phyloP scores from a whole-genome alignment of 345 rosid species.

The Heritiera fomes region DNA sequence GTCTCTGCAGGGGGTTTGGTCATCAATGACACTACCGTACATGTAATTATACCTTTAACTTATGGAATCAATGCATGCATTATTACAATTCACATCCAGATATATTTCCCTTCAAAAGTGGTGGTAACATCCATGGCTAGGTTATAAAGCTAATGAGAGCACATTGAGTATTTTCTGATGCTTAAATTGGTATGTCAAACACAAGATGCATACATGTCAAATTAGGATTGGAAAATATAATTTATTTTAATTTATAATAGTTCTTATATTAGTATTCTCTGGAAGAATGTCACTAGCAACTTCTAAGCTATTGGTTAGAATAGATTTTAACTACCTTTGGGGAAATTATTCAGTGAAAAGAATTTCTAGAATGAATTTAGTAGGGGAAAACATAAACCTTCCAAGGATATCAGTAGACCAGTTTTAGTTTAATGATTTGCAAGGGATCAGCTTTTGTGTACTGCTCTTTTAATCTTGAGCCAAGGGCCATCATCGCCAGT shows the following conservation, averaged over 20 bases:
- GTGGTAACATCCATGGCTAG: slow-evolving; percentile 13
- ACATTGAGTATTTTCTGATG: neutral
- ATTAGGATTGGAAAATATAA: neutral
- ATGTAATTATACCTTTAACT: slow-evolving; percentile 49
- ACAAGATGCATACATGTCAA: neutral
- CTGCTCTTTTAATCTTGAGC: neutral
- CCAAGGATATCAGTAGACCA: neutral
- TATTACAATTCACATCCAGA: neutral
- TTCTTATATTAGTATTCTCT: neutral
- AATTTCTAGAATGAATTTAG: neutral
- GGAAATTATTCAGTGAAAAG: neutral
- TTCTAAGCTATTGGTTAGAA: slow-evolving; percentile 1
- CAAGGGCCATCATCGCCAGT: neutral
- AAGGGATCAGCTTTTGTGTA: neutral
- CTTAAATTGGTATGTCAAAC: neutral
- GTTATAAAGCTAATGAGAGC: neutral
- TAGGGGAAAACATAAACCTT: neutral
- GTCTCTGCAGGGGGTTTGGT: slow-evolving; percentile 90
- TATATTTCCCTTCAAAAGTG: neutral
- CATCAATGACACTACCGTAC: slow-evolving; percentile 81
- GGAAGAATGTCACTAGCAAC: neutral
- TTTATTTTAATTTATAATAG: neutral
- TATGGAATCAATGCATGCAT: slow-evolving; percentile 12
- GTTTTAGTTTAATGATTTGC: neutral
- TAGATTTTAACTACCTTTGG: neutral